These are phyloP conservation scores for Aspergillus homomorphus DNA, from an alignment of 495 filamentous ascomycete species.

Conservation along the genomic window DNA sequence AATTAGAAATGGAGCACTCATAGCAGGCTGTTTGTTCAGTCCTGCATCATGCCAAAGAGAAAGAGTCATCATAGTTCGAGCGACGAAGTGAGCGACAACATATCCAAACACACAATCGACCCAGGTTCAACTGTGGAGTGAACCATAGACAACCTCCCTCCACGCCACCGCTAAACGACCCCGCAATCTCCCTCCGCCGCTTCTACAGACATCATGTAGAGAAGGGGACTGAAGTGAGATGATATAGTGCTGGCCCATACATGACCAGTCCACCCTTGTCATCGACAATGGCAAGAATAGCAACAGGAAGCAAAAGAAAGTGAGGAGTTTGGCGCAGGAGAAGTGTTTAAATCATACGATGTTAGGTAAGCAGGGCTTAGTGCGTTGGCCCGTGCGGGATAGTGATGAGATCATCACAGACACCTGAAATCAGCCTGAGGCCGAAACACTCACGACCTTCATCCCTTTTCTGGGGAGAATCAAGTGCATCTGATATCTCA, in stretches of 20 bases:
- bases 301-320: neutral
- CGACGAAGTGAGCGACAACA: slow-evolving; percentile 2
- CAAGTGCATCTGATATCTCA: neutral
- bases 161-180: too few species aligned
- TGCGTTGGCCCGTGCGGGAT: neutral
- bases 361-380: neutral
- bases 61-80: slow-evolving; percentile 29
- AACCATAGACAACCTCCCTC: neutral
- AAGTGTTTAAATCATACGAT: neutral
- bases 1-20: slow-evolving; percentile 26
- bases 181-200: neutral
- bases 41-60: slow-evolving; percentile 29
- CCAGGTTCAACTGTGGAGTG: neutral
- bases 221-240: neutral
- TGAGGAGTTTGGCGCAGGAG: neutral
- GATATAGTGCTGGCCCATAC: too few species aligned
- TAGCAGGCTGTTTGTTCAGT: slow-evolving; percentile 9
- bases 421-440: neutral
- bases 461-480: neutral
- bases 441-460: neutral
- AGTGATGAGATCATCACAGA: neutral
- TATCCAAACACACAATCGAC: neutral
- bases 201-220: neutral
- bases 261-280: too few species aligned
- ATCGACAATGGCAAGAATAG: neutral